These are phyloP conservation scores for Lyophyllum shimeji DNA, from an alignment of 768 basidiomycete species.

Conservation along the genomic window DNA sequence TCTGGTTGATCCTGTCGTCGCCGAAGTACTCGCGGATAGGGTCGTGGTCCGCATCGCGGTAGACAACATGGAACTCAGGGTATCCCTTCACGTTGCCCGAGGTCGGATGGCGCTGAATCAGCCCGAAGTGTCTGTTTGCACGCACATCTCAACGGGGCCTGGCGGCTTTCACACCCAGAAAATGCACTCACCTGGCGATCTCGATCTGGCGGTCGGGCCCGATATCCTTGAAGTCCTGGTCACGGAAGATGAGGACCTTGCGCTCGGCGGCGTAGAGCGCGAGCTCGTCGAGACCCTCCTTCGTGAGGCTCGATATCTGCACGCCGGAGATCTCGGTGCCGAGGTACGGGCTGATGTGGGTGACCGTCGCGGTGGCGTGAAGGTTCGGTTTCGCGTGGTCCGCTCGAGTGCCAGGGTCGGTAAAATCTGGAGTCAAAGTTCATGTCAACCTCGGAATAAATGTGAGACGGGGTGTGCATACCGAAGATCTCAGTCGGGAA, in stretches of 20 bases:
- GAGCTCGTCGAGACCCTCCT: conserved; percentile 54
- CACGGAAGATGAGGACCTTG: conserved; percentile 54
- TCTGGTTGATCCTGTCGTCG: conserved; percentile 38
- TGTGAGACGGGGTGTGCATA: conserved; percentile 16
- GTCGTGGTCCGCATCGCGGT: conserved; percentile 47
- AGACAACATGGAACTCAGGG: conserved; percentile 62
- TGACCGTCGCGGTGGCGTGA: conserved; percentile 36
- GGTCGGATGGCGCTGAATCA: conserved; percentile 45
- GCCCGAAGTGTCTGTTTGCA: conserved; percentile 39
- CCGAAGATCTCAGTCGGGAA: conserved; percentile 48
- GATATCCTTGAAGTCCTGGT: conserved; percentile 65
- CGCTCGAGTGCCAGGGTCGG: conserved; percentile 45
- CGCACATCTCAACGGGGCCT: conserved; percentile 24
- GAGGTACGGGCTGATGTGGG: conserved; percentile 48
- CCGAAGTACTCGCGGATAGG: conserved; percentile 42
- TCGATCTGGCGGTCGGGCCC: conserved; percentile 51
- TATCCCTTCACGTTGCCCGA: conserved; percentile 54
- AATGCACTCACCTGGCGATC: conserved; percentile 38
- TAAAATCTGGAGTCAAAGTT: background rate
- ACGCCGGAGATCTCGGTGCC: conserved; percentile 52
- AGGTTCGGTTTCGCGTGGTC: conserved; percentile 53
- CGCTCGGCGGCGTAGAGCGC: conserved; percentile 51
- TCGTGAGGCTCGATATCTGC: conserved; percentile 50
- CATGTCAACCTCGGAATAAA: background rate
- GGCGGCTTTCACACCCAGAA: background rate